Evolutionary conservation across 148 eudicot genomes (phyloP), one percentile per base, ranked within the genome.

Genomic region (Chenopodium suecicum): DNA sequence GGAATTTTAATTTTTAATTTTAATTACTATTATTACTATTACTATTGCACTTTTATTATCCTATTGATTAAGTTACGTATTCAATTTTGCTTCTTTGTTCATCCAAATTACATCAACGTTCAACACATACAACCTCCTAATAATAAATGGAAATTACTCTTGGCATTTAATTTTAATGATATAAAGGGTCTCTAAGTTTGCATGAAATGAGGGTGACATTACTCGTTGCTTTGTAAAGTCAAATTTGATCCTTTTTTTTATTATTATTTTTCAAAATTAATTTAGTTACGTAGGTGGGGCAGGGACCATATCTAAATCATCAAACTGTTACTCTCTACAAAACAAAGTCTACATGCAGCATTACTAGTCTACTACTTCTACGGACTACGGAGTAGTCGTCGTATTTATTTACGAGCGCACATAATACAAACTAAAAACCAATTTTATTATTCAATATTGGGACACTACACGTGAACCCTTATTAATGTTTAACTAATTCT

Each of bases 381-480:
- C 44, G 41, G 41, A 34, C 41, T 34, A 34, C 44, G 44, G 7
- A 75, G 54, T 41, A 73, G 32, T 63, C 48, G 22, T 64, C 14
- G 83, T 46, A 68, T 27, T 75, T 52, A 81, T 66, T 81, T 52
- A 76, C 70, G 58, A 75, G 54, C 44, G 44, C 44, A 41, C 44
- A 41, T 41, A 41, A 63, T 47, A 78, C 54, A 83, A 73, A 71
- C 48, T 41, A 46, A 44, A 70, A 70, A 9, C 29, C 16, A 19
- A 60, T 73, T 31, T 79, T 13, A 73, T 60, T 58, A 58, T 25
- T 52, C 37, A 77, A 60, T 37, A 58, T 62, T 70, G 80, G 77
- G 72, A 80, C 80, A 84, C 58, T 80, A 75, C 86, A 84, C 76
- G 86, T 84, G 86, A 84, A 67, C 76, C 76, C 79, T 75, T 84